Evolutionary conservation across 2,329 filamentous ascomycete genomes (phyloP), one percentile per base, ranked within the genome.

Genomic region (Clonostachys rosea): DNA sequence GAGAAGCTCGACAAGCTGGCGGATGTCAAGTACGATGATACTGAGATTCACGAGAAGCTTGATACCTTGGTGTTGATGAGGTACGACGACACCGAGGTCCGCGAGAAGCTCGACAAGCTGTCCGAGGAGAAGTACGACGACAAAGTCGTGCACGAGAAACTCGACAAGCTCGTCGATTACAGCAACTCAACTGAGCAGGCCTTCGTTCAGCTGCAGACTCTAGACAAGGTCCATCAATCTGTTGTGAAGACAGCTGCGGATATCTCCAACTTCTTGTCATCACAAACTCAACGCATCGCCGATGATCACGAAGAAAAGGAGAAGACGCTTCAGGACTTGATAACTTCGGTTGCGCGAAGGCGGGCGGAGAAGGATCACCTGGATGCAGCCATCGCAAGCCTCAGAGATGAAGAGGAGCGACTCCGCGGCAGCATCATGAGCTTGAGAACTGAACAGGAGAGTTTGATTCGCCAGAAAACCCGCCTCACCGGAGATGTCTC

Each of bases 221-320:
- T 99, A 6, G 90, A 96, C 55, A 81, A 91, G 63, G 94, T 97
- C 44, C 90, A 96, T 59, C 79, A 87, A 53, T 88, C 95, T 55
- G 90, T 99, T 48, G 82, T 89, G 62, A 78, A 84, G 49, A 95
- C 90, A 2, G 91, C 92, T 1, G 81, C 84, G 17, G 90, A 95
- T 60, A 85, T 99, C 47, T 86, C 87, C 3, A 81, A 86, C 40
- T 96, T 96, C 61, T 79, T 97, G 17, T 79, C 85, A 3, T 75
- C 76, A 4, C 91, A 96, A 63, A 87, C 83, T 18, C 81, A 85
- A 59, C 81, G 87, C 18, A 87, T 89, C 51, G 76, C 80, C 2
- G 80, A 92, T 51, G 88, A 91, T 39, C 84, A 90, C 50, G 88
- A 94, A 53, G 84, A 86, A 43, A 87, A 84, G 51, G 86, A 91